Conservation (phyloP, 805 yeast species). For the Sporopachydermia quercuum region DNA sequence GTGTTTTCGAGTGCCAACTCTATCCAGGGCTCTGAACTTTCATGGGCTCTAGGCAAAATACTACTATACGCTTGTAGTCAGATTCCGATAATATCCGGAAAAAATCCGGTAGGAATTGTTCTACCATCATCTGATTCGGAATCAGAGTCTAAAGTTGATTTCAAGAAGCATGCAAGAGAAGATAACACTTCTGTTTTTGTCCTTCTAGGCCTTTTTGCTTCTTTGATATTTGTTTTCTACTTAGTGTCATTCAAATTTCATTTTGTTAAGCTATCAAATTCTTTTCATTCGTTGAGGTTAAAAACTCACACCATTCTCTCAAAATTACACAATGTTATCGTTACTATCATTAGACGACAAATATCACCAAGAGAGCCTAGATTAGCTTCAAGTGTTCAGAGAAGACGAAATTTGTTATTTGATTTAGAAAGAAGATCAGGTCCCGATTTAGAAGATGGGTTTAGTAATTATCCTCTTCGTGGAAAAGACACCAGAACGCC, state of each 20-base stretch:
- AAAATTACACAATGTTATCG: background rate
- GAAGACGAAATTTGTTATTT: background rate
- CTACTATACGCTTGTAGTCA: slow-evolving; percentile 69
- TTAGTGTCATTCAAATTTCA: slow-evolving; percentile 1
- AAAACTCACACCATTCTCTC: too few species aligned
- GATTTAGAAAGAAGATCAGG: background rate
- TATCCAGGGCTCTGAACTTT: slow-evolving; percentile 71
- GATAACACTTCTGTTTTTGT: background rate
- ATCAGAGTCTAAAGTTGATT: background rate
- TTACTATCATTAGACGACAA: background rate
- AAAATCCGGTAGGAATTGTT: slow-evolving; percentile 1
- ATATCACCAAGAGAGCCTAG: background rate
- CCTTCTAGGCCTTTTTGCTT: background rate
- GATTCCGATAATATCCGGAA: slow-evolving; percentile 19
- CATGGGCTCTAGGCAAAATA: slow-evolving; percentile 93
- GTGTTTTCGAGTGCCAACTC: slow-evolving; percentile 75
- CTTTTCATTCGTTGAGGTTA: background rate
- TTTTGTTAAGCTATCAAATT: background rate
- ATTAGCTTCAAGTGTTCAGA: background rate
- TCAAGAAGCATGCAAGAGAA: background rate
- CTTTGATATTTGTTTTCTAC: background rate
- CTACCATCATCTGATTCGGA: background rate
- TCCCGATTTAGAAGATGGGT: too few species aligned
- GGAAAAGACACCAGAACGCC: too few species aligned
- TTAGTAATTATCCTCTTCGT: too few species aligned